Conservation (phyloP, 2,329 filamentous ascomycete species). For the Phialemoniopsis sp. region DNA sequence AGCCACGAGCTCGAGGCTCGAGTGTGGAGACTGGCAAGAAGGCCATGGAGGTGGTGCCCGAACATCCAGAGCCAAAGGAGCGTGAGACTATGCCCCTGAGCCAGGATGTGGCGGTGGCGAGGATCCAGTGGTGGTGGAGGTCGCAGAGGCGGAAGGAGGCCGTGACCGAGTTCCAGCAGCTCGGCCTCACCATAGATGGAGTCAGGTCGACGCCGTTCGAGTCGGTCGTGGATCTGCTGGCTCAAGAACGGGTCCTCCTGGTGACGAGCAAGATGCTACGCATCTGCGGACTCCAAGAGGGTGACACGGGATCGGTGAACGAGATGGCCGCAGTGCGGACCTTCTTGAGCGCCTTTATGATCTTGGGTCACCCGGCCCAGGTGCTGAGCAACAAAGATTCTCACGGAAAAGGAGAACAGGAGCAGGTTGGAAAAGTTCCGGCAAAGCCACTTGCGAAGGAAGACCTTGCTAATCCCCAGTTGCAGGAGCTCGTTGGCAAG, state of each 20-base stretch:
- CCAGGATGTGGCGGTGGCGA: slow-evolving; percentile 57
- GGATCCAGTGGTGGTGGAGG: slow-evolving; percentile 70
- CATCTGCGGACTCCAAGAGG: slow-evolving; percentile 66
- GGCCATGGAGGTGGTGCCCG: slow-evolving; percentile 41
- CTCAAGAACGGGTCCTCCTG: slow-evolving; percentile 60
- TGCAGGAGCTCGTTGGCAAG: slow-evolving; percentile 71
- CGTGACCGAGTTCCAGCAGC: slow-evolving; percentile 60
- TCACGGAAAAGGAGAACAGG: slow-evolving; percentile 51
- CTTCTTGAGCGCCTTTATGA: slow-evolving; percentile 76
- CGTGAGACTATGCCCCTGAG: slow-evolving; percentile 39
- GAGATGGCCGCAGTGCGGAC: slow-evolving; percentile 70
- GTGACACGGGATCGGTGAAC: slow-evolving; percentile 55
- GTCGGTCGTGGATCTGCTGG: slow-evolving; percentile 65
- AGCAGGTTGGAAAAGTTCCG: slow-evolving; percentile 44
- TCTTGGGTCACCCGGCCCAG: slow-evolving; percentile 73
- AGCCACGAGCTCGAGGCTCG: slow-evolving; percentile 37
- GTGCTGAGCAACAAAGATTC: slow-evolving; percentile 69
- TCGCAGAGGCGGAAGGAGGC: slow-evolving; percentile 50
- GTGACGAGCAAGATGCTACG: slow-evolving; percentile 64
- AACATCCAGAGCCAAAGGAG: slow-evolving; percentile 47
- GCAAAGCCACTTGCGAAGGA: slow-evolving; percentile 40
- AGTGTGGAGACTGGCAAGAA: slow-evolving; percentile 46
- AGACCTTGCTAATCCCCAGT: slow-evolving; percentile 56
- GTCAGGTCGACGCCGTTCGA: slow-evolving; percentile 71
- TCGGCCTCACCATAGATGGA: slow-evolving; percentile 66